A percentile compares a stretch with the other conserved stretches of the same genome.
Conservation (phyloP, 495 filamentous ascomycete species). For the Xylaria palmicola region DNA sequence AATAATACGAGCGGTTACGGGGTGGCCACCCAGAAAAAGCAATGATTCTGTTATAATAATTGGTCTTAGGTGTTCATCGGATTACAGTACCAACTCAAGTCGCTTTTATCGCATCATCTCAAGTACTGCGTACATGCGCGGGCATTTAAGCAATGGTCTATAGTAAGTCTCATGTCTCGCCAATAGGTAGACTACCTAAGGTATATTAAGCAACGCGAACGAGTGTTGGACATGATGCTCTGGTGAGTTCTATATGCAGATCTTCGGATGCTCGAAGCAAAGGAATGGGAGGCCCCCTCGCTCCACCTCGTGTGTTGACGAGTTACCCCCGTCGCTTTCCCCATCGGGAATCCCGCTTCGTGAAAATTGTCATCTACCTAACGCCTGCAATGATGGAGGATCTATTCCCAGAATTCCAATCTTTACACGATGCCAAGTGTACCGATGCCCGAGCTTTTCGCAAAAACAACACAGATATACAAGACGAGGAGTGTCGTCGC, state of each 20-base stretch:
- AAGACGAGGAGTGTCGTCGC: constrained; percentile 30
- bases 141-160: no score
- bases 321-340: constrained; percentile 6
- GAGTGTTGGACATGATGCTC: neutral
- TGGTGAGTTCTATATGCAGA: constrained; percentile 7
- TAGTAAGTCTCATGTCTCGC: no score
- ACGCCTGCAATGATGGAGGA: constrained; percentile 32
- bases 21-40: no score
- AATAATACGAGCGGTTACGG: no score
- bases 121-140: no score
- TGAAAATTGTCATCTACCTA: constrained; percentile 25
- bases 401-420: constrained; percentile 26
- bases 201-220: no score
- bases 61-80: no score
- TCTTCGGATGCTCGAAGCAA: neutral
- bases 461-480: constrained; percentile 31
- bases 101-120: no score
- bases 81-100: no score
- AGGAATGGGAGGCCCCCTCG: neutral
- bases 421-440: constrained; percentile 27
- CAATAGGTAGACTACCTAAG: no score
- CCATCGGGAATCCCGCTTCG: constrained; percentile 14
- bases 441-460: constrained; percentile 28
- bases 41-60: no score
- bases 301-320: neutral